Percentiles rank a stretch among this genome's conserved stretches.
Conservation (phyloP, 1,139 yeast genomes). For the Sugiyamaella neomexicana region DNA sequence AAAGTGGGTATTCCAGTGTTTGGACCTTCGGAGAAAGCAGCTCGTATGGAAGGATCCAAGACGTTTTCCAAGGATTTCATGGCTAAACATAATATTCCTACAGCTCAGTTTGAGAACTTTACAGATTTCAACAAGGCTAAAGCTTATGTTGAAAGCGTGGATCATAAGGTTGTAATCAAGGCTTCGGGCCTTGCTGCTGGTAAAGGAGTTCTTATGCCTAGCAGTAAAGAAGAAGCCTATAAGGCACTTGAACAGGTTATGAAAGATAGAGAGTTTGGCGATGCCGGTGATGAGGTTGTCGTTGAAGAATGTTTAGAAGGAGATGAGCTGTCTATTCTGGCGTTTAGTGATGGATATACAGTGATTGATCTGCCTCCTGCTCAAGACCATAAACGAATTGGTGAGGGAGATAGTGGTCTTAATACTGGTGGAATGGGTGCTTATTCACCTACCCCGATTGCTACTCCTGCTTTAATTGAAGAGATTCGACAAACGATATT, state of each 20-base stretch:
- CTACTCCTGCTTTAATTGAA: slow-evolving; percentile 64
- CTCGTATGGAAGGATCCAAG: slow-evolving; percentile 95
- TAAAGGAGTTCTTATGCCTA: slow-evolving; percentile 94
- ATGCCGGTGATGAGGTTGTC: slow-evolving; percentile 95
- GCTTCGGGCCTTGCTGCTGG: slow-evolving; percentile 99
- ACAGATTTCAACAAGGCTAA: slow-evolving; percentile 72
- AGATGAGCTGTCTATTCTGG: slow-evolving; percentile 90
- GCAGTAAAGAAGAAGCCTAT: slow-evolving; percentile 77
- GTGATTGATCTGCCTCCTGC: slow-evolving; percentile 93
- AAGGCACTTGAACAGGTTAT: slow-evolving; percentile 83
- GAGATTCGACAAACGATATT: slow-evolving; percentile 72
- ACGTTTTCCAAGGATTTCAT: slow-evolving; percentile 92
- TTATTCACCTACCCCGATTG: slow-evolving; percentile 96
- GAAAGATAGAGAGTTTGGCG: slow-evolving; percentile 86
- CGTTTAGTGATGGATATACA: slow-evolving; percentile 92
- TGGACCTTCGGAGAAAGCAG: slow-evolving; percentile 91
- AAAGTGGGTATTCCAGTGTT: slow-evolving; percentile 89
- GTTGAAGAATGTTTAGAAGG: slow-evolving; percentile 96
- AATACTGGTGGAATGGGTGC: slow-evolving; percentile 99
- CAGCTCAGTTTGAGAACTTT: slow-evolving; percentile 86
- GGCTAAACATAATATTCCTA: slow-evolving; percentile 89
- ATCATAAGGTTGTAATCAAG: slow-evolving; percentile 81
- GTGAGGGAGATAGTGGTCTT: slow-evolving; percentile 89
- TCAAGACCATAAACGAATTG: slow-evolving; percentile 95
- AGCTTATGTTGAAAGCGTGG: slow-evolving; percentile 59